Evolutionary conservation across 164 flowering plant genomes (phyloP).

Genomic region (Nelumbo lutea): DNA sequence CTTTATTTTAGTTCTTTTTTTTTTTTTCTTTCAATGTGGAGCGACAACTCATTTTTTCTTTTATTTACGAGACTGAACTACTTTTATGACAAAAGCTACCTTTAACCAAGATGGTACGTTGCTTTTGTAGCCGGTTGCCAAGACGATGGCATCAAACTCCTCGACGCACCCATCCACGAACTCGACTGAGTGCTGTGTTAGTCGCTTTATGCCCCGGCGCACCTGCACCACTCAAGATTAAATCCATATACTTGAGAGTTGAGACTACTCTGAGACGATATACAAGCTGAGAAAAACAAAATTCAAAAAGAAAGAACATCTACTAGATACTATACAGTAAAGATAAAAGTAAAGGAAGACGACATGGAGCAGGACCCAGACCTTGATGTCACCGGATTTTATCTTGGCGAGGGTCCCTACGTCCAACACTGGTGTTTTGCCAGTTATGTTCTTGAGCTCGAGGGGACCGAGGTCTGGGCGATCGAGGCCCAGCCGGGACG

Average conservation of each 20-base stretch:
- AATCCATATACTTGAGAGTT: too few relatives aligned
- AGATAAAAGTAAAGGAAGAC: too few relatives aligned
- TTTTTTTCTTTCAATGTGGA: too few relatives aligned
- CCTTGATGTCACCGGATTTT: constrained; percentile 74
- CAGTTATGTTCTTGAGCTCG: constrained; percentile 58
- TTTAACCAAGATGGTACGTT: constrained; percentile 83
- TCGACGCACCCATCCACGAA: constrained; percentile 59
- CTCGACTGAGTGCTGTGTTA: constrained; percentile 39
- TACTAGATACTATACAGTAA: too few relatives aligned
- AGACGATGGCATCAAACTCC: constrained; percentile 63
- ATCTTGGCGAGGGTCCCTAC: constrained; percentile 85
- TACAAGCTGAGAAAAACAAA: too few relatives aligned
- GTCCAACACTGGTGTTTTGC: constrained; percentile 91
- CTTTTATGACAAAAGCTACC: constrained; percentile 26
- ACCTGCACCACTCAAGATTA: constrained; percentile 29
- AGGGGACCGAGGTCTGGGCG: constrained; percentile 80
- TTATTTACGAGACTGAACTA: too few relatives aligned
- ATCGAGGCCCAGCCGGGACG: constrained; percentile 47
- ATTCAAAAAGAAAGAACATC: too few relatives aligned
- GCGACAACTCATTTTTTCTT: too few relatives aligned
- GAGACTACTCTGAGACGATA: too few relatives aligned
- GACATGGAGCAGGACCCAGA: constrained; percentile 7
- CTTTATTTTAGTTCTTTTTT: not conserved
- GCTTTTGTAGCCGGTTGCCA: constrained; percentile 87
- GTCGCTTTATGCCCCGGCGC: constrained; percentile 39